Evolutionary conservation across 331 rosid species (phyloP).

Genomic region (Quercus lobata): DNA sequence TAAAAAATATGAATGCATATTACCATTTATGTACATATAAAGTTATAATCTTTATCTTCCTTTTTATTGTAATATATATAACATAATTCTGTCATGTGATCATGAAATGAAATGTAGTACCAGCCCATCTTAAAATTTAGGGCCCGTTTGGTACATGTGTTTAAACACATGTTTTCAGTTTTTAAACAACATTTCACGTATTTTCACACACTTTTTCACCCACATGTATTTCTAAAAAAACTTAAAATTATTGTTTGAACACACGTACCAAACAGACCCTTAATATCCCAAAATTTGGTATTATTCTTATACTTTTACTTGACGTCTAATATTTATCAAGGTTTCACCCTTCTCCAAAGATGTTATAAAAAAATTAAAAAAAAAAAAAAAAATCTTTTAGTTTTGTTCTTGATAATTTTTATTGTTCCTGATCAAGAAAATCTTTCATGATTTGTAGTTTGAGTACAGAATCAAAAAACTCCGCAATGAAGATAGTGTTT

Average conservation of each 20-base stretch:
- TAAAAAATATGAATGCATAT: not conserved
- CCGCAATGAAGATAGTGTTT: conserved; percentile 67
- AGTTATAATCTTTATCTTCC: not conserved
- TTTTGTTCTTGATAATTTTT: not conserved
- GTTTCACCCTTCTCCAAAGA: not conserved
- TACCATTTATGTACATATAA: not conserved
- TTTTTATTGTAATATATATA: not conserved
- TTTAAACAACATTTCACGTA: too few relatives aligned
- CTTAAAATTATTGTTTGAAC: too few relatives aligned
- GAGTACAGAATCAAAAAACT: conserved; percentile 81
- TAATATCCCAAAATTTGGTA: not conserved
- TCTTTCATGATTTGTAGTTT: conserved; percentile 43
- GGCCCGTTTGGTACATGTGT: too few relatives aligned
- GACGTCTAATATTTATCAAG: not conserved
- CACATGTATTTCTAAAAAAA: too few relatives aligned
- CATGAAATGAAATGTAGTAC: not conserved
- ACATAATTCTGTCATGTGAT: not conserved
- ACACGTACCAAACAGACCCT: not conserved
- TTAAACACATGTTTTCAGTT: too few relatives aligned
- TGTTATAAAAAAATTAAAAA: too few relatives aligned
- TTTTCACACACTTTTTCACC: too few relatives aligned
- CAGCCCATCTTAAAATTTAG: not conserved
- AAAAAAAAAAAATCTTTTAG: not conserved
- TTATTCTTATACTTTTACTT: not conserved
- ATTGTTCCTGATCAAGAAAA: conserved; percentile 2